A percentile compares a stretch with the other conserved stretches of the same genome.
These are phyloP conservation scores for Fusarium mexicanum DNA, from an alignment of 2,329 filamentous ascomycete genomes.

Conservation along the genomic window DNA sequence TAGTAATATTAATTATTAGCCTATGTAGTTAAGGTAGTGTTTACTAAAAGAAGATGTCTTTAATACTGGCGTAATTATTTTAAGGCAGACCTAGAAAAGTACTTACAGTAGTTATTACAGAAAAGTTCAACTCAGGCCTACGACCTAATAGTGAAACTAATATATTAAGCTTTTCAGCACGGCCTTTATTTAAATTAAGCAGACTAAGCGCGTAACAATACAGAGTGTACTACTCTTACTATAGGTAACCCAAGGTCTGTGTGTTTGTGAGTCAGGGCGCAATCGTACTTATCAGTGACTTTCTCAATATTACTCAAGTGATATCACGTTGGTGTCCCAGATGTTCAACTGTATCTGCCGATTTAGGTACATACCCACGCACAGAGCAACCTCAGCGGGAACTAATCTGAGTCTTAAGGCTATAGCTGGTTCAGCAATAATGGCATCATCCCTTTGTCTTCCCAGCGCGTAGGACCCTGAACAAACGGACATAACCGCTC, in stretches of 20 bases:
- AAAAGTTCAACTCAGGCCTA: too few relatives aligned
- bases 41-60: too few relatives aligned
- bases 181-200: too few relatives aligned
- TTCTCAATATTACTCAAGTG: neutral
- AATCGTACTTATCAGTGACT: neutral
- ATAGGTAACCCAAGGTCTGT: neutral
- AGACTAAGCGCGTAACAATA: too few relatives aligned
- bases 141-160: too few relatives aligned
- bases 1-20: too few relatives aligned
- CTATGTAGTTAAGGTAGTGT: too few relatives aligned
- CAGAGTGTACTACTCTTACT: fast-evolving
- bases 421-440: neutral
- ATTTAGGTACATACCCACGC: neutral
- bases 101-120: too few relatives aligned
- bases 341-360: neutral
- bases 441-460: neutral
- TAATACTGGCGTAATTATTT: too few relatives aligned
- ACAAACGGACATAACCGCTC: neutral
- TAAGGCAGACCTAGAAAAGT: too few relatives aligned
- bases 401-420: neutral
- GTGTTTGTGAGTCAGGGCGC: neutral
- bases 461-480: neutral
- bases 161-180: too few relatives aligned
- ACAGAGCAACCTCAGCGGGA: neutral
- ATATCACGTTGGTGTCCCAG: neutral